phyloP scores from a whole-genome alignment of 225 moss, liverwort and hornwort species.

The Marchantia paleacea region DNA sequence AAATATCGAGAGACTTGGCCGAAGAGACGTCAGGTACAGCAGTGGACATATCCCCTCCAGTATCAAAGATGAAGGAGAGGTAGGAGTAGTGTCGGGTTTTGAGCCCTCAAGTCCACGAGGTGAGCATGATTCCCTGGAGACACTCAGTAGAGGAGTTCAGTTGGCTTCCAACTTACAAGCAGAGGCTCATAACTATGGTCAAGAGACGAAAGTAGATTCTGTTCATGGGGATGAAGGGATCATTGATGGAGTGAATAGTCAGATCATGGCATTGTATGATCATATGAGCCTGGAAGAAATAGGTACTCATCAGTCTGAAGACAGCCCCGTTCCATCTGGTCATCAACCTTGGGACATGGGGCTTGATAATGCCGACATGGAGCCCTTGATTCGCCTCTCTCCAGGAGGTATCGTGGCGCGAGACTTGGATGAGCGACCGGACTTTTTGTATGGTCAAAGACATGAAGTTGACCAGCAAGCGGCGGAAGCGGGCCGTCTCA shows the following conservation, averaged over 20 bases:
- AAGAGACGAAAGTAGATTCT: constrained; percentile 10
- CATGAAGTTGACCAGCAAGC: constrained; percentile 32
- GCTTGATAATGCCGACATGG: constrained; percentile 23
- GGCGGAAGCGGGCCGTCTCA: constrained; percentile 46
- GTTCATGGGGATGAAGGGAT: constrained; percentile 13
- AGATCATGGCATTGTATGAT: constrained; percentile 32
- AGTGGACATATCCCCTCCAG: constrained; percentile 22
- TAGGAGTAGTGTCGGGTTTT: constrained; percentile 13
- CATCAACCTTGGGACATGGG: constrained; percentile 44
- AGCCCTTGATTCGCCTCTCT: constrained; percentile 43
- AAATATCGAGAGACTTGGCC: constrained; percentile 50
- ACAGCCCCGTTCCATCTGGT: constrained; percentile 45
- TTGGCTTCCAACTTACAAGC: constrained; percentile 23
- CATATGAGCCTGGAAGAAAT: constrained; percentile 44
- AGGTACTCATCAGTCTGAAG: constrained; percentile 37
- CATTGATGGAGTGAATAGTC: constrained; percentile 25
- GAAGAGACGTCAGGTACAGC: constrained; percentile 45
- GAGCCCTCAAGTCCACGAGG: constrained; percentile 20
- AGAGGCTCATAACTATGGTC: constrained; percentile 16
- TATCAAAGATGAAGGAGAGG: constrained; percentile 24
- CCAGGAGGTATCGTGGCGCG: constrained; percentile 29
- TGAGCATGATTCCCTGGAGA: constrained; percentile 26
- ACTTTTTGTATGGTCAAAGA: constrained; percentile 50
- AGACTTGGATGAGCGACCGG: constrained; percentile 42
- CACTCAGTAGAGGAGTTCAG: constrained; percentile 18